These are phyloP conservation scores for Neurospora intermedia DNA, from an alignment of 495 filamentous ascomycete genomes.

Conservation along the genomic window DNA sequence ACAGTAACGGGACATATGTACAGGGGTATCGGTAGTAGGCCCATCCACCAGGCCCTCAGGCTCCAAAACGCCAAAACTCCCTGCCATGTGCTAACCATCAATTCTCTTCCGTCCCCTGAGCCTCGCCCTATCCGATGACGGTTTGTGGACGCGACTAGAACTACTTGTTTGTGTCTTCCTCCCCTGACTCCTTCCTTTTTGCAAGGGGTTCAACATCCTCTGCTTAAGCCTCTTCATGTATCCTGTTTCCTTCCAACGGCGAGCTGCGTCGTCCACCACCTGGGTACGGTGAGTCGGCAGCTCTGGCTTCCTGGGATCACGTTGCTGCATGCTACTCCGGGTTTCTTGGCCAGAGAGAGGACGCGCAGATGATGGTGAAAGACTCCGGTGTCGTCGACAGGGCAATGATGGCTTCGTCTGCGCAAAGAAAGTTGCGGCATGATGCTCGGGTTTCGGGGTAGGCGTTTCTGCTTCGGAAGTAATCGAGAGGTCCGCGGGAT, in stretches of 20 bases:
- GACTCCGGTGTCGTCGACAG: constrained; percentile 17
- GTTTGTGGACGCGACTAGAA: constrained; percentile 30
- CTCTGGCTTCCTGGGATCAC: constrained; percentile 12
- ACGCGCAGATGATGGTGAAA: constrained; percentile 20
- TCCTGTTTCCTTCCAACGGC: background rate
- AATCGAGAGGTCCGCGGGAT: constrained; percentile 3
- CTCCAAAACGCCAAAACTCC: constrained; percentile 15
- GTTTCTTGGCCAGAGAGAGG: constrained; percentile 14
- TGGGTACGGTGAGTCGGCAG: constrained; percentile 5
- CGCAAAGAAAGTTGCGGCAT: constrained; percentile 20
- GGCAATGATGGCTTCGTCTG: constrained; percentile 17
- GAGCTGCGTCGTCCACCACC: background rate
- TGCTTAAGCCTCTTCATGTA: constrained; percentile 2
- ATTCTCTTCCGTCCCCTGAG: constrained; percentile 23
- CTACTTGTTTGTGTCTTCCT: constrained; percentile 2
- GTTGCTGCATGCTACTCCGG: constrained; percentile 4
- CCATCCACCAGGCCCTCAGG: constrained; percentile 7
- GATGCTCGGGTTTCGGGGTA: constrained; percentile 26
- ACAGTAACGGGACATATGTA: constrained; percentile 18
- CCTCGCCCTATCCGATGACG: constrained; percentile 22
- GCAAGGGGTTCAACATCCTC: constrained; percentile 20
- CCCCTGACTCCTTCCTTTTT: constrained; percentile 25
- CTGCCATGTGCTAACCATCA: constrained; percentile 11
- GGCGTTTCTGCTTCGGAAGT: constrained; percentile 26
- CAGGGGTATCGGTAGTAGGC: constrained; percentile 19